Percentiles rank a stretch among this genome's conserved stretches.
Conservation (phyloP, 2,329 filamentous ascomycete genomes). For the Penicillium janthinellum region DNA sequence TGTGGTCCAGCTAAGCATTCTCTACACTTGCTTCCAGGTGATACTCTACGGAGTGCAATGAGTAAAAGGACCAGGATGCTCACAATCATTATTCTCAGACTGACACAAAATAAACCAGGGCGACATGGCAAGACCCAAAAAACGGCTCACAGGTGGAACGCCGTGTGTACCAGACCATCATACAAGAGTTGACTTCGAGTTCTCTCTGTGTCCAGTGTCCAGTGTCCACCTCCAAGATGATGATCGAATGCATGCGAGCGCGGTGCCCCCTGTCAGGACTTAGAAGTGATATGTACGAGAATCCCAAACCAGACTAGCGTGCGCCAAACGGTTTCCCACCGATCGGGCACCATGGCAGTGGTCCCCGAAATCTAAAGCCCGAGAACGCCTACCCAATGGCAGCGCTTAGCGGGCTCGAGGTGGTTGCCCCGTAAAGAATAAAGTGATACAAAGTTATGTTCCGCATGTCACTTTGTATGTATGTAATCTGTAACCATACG, state of each 20-base stretch:
- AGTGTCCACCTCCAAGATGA: neutral
- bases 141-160: slow-evolving; percentile 15
- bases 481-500: neutral
- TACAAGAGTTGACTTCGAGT: neutral
- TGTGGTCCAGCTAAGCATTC: too few relatives aligned
- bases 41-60: neutral
- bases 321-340: slow-evolving; percentile 25
- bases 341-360: slow-evolving; percentile 29
- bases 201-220: too few relatives aligned
- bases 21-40: neutral
- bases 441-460: neutral
- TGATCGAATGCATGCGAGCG: neutral
- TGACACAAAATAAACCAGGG: neutral
- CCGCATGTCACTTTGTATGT: neutral
- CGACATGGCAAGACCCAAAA: neutral
- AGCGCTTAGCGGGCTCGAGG: neutral
- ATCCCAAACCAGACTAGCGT: slow-evolving; percentile 4
- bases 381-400: slow-evolving; percentile 21
- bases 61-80: neutral
- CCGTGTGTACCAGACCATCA: neutral
- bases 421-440: neutral
- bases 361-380: slow-evolving; percentile 31
- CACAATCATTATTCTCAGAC: neutral
- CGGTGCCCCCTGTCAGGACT: neutral
- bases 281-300: neutral